Evolutionary conservation across 495 filamentous ascomycete species (phyloP), one percentile per base, ranked within the genome.

Genomic region (Aspergillus cavernicola): DNA sequence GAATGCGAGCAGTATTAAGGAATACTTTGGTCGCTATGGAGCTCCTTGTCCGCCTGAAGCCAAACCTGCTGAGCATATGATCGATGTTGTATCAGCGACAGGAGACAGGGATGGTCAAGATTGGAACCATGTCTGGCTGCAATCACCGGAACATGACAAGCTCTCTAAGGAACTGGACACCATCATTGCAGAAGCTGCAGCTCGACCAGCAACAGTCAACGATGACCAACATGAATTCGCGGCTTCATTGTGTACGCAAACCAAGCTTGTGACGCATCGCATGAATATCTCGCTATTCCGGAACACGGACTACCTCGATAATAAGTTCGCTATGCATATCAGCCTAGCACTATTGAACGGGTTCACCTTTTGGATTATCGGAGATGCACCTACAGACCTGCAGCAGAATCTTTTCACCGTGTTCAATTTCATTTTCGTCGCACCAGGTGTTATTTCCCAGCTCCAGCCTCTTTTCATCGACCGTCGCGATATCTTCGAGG

Each of bases 61-160:
- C 11, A 97, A 80, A 52, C 90, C 90, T 15, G 92, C 92, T 7
- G 92, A 96, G 64, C 91, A 88, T 80, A 95, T 97, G 88, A 78
- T 97, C 35, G 90, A 95, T 57, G 87, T 89, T 50, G 92, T 91
- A 68, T 68, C 8, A 70, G 69, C 0, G 22, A 59, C 6, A 60
- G 2, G 22, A 15, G 22, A 7, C 3, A 66, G 62, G 16, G 64
- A 71, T 26, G 66, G 63, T 23, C 18, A 62, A 75, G 75, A 86
- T 58, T 88, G 85, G 85, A 75, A 80, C 58, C 69, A 84, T 29
- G 74, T 84, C 55, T 89, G 85, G 85, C 63, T 73, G 10, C 75
- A 80, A 23, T 85, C 82, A 1, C 66, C 77, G 1, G 75, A 85
- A 50, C 65, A 72, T 38, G 58, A 63, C 11, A 54, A 59, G 4